A percentile compares a stretch with the other conserved stretches of the same genome.
phyloP scores from a whole-genome alignment of 306 rosid genomes.

The Arachis hypogaea region DNA sequence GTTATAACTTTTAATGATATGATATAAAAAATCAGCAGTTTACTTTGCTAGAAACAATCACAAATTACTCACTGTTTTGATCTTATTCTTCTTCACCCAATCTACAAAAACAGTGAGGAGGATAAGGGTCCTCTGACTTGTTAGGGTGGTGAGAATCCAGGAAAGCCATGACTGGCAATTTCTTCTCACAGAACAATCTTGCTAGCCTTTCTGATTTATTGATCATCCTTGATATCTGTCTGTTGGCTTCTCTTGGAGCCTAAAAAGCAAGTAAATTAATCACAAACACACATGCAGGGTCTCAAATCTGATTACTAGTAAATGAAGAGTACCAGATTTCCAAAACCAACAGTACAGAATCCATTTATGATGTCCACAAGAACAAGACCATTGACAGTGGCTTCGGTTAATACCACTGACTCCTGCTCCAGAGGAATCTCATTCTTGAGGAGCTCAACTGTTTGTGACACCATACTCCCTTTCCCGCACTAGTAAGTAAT shows the following conservation, averaged over 20 bases:
- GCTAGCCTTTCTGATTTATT: slow-evolving; percentile 62
- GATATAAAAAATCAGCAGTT: not conserved
- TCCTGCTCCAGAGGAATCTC: slow-evolving; percentile 77
- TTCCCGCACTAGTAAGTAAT: too few species aligned
- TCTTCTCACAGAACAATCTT: slow-evolving; percentile 71
- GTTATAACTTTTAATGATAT: not conserved
- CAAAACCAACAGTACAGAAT: slow-evolving; percentile 88
- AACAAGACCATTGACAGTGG: slow-evolving; percentile 69
- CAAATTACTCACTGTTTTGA: slow-evolving; percentile 53
- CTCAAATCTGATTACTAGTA: too few species aligned
- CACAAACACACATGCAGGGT: too few species aligned
- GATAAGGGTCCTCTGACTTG: slow-evolving; percentile 76
- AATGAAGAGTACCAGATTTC: slow-evolving; percentile 61
- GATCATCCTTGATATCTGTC: slow-evolving; percentile 69
- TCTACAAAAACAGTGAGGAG: slow-evolving; percentile 81
- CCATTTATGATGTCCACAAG: slow-evolving; percentile 84
- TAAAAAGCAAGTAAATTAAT: slow-evolving; percentile 25
- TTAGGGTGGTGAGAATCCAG: slow-evolving; percentile 78
- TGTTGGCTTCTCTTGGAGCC: slow-evolving; percentile 81
- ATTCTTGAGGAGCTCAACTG: slow-evolving; percentile 60
- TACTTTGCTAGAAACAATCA: not conserved
- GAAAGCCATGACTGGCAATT: slow-evolving; percentile 70
- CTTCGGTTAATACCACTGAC: slow-evolving; percentile 50
- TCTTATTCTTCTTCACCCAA: slow-evolving; percentile 70
- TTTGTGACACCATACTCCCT: slow-evolving; percentile 54